A percentile compares a stretch with the other conserved stretches of the same genome.
Conservation (phyloP, 106 monocot species). For the Dioscorea zingiberensis region DNA sequence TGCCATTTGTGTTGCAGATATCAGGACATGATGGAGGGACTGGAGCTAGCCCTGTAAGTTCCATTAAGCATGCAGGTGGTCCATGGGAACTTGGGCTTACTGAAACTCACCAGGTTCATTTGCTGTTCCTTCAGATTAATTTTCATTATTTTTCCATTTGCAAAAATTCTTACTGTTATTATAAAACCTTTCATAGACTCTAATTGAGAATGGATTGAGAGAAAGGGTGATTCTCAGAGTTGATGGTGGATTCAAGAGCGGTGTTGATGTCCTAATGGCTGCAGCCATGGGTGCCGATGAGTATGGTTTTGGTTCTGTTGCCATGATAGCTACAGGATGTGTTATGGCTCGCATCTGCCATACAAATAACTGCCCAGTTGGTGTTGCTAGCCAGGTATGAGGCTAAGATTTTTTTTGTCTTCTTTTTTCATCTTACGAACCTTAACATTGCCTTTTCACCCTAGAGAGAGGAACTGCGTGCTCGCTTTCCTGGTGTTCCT, state of each 20-base stretch:
- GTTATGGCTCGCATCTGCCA: conserved; percentile 99
- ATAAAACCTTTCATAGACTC: conserved; percentile 42
- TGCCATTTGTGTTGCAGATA: conserved; percentile 42
- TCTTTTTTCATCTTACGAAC: neutral
- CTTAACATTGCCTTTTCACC: neutral
- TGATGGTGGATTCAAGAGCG: conserved; percentile 99
- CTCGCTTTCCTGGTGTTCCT: conserved; percentile 99
- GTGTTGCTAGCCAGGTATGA: conserved; percentile 93
- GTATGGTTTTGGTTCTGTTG: conserved; percentile 97
- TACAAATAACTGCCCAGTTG: conserved; percentile 99
- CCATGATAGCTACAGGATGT: conserved; percentile 99
- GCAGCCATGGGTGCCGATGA: conserved; percentile 98
- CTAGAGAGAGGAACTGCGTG: conserved; percentile 96
- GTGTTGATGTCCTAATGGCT: conserved; percentile 94
- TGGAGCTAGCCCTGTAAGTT: conserved; percentile 98
- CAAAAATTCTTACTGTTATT: neutral
- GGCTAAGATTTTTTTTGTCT: neutral
- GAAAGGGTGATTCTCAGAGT: conserved; percentile 95
- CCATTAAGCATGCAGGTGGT: conserved; percentile 98
- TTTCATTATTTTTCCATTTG: neutral
- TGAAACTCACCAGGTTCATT: conserved; percentile 82
- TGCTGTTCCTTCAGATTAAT: neutral
- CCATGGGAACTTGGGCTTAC: conserved; percentile 99
- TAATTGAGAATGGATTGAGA: conserved; percentile 87
- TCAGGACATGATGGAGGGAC: conserved; percentile 99